Base-by-base conservation (phyloP, 257 asterid species). In the Plantago elongata region DNA sequence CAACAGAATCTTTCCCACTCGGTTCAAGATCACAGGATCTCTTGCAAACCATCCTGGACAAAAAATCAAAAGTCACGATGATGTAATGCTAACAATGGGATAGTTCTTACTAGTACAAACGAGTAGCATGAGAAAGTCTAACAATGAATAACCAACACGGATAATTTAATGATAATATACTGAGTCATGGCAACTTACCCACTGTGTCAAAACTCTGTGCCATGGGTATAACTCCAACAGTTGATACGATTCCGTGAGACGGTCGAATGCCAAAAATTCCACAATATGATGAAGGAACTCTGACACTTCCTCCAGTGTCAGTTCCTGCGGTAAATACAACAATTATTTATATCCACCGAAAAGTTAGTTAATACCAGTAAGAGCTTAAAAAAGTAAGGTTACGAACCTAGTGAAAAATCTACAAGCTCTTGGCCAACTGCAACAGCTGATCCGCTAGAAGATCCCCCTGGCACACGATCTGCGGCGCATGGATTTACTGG, bases 391-490 rank as follows among this genome's bases (percentile, higher is more conserved):
- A 38, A 9, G 34, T 43, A 9, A 17, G 13, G 34, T 69, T 63
- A 57, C 14, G 71, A 61, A 87, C 97, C 95, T 61, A 91, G 70
- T 59, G 98, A 78, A 79, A 91, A 88, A 86, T 91, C 94, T 1
- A 79, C 85, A 63, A 82, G 81, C 64, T 12, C 69, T 51, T 94
- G 89, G 50, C 81, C 95, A 71, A 91, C 98, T 3, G 94, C 88
- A 17, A 86, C 96, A 11, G 98, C 98, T 56, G 98, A 88, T 62
- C 98, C 98, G 68, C 96, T 91, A 29, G 98, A 91, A 17, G 98
- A 91, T 45, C 98, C 96, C 64, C 98, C 98, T 22, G 98, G 98
- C 67, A 91, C 87, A 63, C 96, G 68, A 65, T 91, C 95, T 54
- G 79, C 67, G 29, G 96, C 91, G 74, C 84, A 74, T 22, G 96